Percentiles rank a stretch among this genome's conserved stretches.
These are phyloP conservation scores for Ophiostoma sp. DNA, from an alignment of 2,329 filamentous ascomycete species.

Conservation along the genomic window DNA sequence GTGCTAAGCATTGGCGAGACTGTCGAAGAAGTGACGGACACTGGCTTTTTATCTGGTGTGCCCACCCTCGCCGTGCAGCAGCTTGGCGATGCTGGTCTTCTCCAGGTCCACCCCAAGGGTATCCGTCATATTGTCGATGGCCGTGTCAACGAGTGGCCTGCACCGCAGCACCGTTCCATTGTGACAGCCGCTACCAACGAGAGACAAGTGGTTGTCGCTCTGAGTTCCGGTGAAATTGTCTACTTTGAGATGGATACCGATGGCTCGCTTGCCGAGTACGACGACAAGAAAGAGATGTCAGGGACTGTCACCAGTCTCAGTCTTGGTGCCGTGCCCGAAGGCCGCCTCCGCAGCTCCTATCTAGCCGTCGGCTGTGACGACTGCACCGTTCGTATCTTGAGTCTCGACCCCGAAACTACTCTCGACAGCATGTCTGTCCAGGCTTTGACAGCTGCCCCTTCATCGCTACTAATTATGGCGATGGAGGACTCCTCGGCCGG, in stretches of 20 bases:
- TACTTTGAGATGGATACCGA: slow-evolving; percentile 98
- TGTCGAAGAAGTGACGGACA: slow-evolving; percentile 91
- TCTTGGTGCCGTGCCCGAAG: slow-evolving; percentile 85
- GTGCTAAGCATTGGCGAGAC: slow-evolving; percentile 95
- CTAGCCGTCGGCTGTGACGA: slow-evolving; percentile 96
- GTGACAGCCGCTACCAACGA: slow-evolving; percentile 91
- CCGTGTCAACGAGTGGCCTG: slow-evolving; percentile 85
- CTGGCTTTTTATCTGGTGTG: slow-evolving; percentile 82
- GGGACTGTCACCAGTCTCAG: slow-evolving; percentile 94
- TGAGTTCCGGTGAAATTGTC: slow-evolving; percentile 93
- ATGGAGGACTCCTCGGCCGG: slow-evolving; percentile 93
- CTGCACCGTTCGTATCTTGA: slow-evolving; percentile 87
- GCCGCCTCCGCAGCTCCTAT: slow-evolving; percentile 82
- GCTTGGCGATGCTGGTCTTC: slow-evolving; percentile 83
- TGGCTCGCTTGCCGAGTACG: slow-evolving; percentile 84
- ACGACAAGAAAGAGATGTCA: slow-evolving; percentile 91
- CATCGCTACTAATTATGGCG: slow-evolving; percentile 81
- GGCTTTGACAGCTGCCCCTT: slow-evolving; percentile 83
- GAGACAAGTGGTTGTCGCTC: slow-evolving; percentile 83
- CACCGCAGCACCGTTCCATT: slow-evolving; percentile 89
- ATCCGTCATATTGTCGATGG: slow-evolving; percentile 81
- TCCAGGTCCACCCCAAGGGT: slow-evolving; percentile 94
- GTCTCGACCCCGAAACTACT: slow-evolving; percentile 81
- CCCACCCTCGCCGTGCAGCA: slow-evolving; percentile 90
- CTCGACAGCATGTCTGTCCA: slow-evolving; percentile 93